A percentile compares a stretch with the other conserved stretches of the same genome.
These are phyloP conservation scores for Tephrocybe sp. DNA, from an alignment of 768 basidiomycete genomes.

Conservation along the genomic window DNA sequence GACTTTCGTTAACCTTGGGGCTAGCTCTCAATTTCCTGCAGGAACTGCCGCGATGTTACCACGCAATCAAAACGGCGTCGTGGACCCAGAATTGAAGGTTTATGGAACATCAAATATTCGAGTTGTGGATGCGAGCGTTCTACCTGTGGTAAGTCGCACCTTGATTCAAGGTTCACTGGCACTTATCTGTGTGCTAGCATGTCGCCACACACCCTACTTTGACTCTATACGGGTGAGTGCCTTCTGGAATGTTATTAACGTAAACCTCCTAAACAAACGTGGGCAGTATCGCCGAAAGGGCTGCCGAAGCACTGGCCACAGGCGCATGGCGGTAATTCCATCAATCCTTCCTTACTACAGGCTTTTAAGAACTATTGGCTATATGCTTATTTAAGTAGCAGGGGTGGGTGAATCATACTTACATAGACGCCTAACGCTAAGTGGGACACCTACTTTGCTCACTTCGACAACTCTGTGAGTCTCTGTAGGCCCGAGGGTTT, in stretches of 20 bases:
- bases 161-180: background rate
- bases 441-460: background rate
- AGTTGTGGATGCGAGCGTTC: slow-evolving; percentile 1
- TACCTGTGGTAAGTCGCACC: background rate
- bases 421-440: background rate
- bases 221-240: background rate
- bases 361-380: background rate
- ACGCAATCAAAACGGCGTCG: slow-evolving; percentile 1
- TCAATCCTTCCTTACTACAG: too few relatives aligned
- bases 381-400: background rate
- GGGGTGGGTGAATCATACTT: too few relatives aligned
- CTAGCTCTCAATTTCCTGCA: background rate
- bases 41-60: slow-evolving; percentile 7
- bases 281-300: background rate
- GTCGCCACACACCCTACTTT: slow-evolving; percentile 1
- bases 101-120: background rate
- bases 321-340: background rate
- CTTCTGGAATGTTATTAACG: background rate
- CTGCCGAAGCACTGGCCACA: background rate
- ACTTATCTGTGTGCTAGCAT: background rate
- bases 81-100: background rate
- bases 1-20: background rate
- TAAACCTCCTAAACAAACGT: background rate
- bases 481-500: too few relatives aligned
- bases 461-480: too few relatives aligned